phyloP scores from a whole-genome alignment of 768 basidiomycete species.

The Wakefieldia striispora region DNA sequence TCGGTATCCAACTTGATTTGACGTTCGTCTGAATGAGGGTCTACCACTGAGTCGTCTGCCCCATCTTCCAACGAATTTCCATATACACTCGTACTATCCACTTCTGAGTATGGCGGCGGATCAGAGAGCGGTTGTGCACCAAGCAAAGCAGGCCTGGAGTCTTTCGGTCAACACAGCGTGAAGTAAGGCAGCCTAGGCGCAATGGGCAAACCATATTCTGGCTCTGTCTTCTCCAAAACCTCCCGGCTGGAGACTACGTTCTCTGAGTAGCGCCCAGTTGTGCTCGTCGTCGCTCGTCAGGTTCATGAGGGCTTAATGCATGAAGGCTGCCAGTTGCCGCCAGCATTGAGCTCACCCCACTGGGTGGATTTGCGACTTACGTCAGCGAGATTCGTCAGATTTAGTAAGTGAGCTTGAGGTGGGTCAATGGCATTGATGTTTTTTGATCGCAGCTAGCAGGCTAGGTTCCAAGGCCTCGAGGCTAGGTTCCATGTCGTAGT shows the following conservation, averaged over 20 bases:
- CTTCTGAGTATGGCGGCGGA: slow-evolving; percentile 28
- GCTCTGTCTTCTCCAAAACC: slow-evolving; percentile 61
- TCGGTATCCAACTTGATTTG: slow-evolving; percentile 90
- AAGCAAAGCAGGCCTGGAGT: slow-evolving; percentile 27
- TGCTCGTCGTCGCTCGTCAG: slow-evolving; percentile 22
- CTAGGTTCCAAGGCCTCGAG: too few relatives aligned
- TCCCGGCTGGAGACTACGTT: slow-evolving; percentile 50
- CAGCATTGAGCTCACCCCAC: neutral
- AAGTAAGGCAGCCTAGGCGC: slow-evolving; percentile 3
- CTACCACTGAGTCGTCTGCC: neutral
- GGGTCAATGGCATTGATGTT: too few relatives aligned
- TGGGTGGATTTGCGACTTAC: slow-evolving; percentile 10
- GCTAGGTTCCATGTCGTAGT: too few relatives aligned
- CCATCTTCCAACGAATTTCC: slow-evolving; percentile 1
- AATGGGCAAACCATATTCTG: slow-evolving; percentile 50
- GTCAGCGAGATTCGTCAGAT: slow-evolving; percentile 16
- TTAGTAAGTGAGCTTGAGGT: neutral
- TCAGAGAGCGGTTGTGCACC: slow-evolving; percentile 41
- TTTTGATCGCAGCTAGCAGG: too few relatives aligned
- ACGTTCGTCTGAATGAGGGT: slow-evolving; percentile 70
- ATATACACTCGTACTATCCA: slow-evolving; percentile 12
- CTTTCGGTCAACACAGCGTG: slow-evolving; percentile 19
- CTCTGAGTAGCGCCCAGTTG: slow-evolving; percentile 48
- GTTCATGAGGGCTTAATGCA: slow-evolving; percentile 21
- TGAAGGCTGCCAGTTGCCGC: slow-evolving; percentile 1